Percentiles rank a stretch among this genome's conserved stretches.
Evolutionary conservation across 1,139 yeast species (phyloP).

Genomic region (Yamadazyma jaroonii): DNA sequence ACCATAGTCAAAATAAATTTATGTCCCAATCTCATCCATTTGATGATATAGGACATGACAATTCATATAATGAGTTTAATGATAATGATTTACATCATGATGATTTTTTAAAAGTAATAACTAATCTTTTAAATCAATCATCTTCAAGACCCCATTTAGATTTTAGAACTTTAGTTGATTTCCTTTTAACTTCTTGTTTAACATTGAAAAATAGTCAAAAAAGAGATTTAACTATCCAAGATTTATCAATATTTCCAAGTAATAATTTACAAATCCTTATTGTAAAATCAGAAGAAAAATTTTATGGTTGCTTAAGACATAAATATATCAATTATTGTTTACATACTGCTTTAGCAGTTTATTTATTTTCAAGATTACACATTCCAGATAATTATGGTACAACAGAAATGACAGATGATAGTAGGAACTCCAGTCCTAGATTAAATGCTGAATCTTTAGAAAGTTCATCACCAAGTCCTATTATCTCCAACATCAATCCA

Average conservation of each 20-base stretch:
- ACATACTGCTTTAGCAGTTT: constrained; percentile 27
- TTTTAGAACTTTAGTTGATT: constrained; percentile 28
- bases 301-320: constrained; percentile 26
- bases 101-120: constrained; percentile 22
- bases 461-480: neutral
- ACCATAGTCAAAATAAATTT: no score
- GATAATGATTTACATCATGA: constrained; percentile 22
- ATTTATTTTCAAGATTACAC: constrained; percentile 30
- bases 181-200: constrained; percentile 18
- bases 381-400: constrained; percentile 28
- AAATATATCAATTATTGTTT: constrained; percentile 29
- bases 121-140: constrained; percentile 12
- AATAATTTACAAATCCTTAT: constrained; percentile 8
- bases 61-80: no score
- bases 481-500: neutral
- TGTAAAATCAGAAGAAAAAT: constrained; percentile 11
- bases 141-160: constrained; percentile 19
- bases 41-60: no score
- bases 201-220: constrained; percentile 4
- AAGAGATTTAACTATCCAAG: constrained; percentile 18
- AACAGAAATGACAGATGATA: neutral
- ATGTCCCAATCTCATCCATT: no score
- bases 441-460: no score
- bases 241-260: constrained; percentile 15
- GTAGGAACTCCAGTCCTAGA: neutral